Base-by-base conservation (phyloP, 208 protist genomes). In the Acanthamoeba quina region DNA sequence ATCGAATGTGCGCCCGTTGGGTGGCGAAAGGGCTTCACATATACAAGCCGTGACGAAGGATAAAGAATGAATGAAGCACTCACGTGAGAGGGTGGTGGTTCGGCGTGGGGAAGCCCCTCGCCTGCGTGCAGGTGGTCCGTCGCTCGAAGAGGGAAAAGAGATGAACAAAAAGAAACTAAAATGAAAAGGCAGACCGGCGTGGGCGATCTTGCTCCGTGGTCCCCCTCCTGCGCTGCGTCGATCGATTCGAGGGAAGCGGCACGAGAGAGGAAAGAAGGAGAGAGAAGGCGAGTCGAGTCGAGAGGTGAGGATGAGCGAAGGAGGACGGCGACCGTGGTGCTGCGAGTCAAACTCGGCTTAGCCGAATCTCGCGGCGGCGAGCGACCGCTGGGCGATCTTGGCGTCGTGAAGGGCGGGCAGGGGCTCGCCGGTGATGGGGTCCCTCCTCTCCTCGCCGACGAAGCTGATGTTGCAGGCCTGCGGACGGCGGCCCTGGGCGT, bases 401-500 rank as follows among this genome's bases (percentile, higher is more conserved):
- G 85, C 85, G 37, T 91, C 85, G 58, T 91, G 85, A 10, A 91
- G 64, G 3, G 64, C 85, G 24, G 85, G 85, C 5, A 91, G 85
- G 24, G 85, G 60, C 31, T 91, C 85, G 64, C 64, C 64, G 11
- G 85, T 91, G 64, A 91, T 74, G 34, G 85, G 85, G n/a, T 91
- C 85, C 64, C 85, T 91, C 17, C 85, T 64, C 85, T 91, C 89
- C 47, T 93, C 89, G 47, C 66, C 68, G 34, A 93, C 62, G 54
- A 93, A 93, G 70, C 66, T 93, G 68, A 93, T 93, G 68, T 93
- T 93, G 68, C 89, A 93, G 11, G 89, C 89, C 41, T 93, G 89
- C 41, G 89, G 89, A 11, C 89, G 44, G 52, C 89, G 44, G 52
- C 89, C 89, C 44, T 93, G 89, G 44, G 89, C 89, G 56, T 83